These are phyloP conservation scores for Leccinum fibrillosum DNA, from an alignment of 768 basidiomycete genomes.

Conservation along the genomic window DNA sequence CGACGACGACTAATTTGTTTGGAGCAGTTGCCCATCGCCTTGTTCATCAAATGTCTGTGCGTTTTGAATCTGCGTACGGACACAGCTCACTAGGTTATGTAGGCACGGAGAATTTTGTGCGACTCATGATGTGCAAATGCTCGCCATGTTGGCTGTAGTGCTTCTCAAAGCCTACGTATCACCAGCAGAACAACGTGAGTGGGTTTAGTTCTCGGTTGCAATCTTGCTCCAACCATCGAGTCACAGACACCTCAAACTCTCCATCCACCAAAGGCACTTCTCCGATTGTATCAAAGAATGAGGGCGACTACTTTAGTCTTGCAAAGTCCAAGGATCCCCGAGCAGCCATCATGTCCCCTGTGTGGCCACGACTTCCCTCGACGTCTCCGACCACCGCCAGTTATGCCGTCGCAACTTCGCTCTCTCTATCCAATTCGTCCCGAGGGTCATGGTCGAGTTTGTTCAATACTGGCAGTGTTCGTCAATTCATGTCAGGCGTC, in stretches of 20 bases:
- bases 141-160: slow-evolving; percentile 73
- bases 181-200: slow-evolving; percentile 16
- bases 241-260: slow-evolving; percentile 4
- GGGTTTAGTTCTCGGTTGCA: neutral
- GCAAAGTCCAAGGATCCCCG: slow-evolving; percentile 36
- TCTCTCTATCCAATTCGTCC: slow-evolving; percentile 59
- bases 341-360: slow-evolving; percentile 43
- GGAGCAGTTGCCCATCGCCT: slow-evolving; percentile 34
- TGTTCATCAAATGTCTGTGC: slow-evolving; percentile 47
- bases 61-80: neutral
- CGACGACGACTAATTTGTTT: slow-evolving; percentile 23
- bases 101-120: slow-evolving; percentile 44
- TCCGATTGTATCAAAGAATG: slow-evolving; percentile 24
- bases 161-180: slow-evolving; percentile 47
- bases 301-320: slow-evolving; percentile 59
- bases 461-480: slow-evolving; percentile 62
- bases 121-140: slow-evolving; percentile 73
- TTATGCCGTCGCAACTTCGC: slow-evolving; percentile 35
- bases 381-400: slow-evolving; percentile 41
- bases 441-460: slow-evolving; percentile 80
- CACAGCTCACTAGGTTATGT: neutral
- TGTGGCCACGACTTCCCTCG: slow-evolving; percentile 49
- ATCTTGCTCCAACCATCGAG: neutral
- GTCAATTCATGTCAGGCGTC: slow-evolving; percentile 64
- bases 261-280: slow-evolving; percentile 19